Evolutionary conservation across 352 stramenopile genomes (phyloP).

Genomic region (Pythium inflatum): DNA sequence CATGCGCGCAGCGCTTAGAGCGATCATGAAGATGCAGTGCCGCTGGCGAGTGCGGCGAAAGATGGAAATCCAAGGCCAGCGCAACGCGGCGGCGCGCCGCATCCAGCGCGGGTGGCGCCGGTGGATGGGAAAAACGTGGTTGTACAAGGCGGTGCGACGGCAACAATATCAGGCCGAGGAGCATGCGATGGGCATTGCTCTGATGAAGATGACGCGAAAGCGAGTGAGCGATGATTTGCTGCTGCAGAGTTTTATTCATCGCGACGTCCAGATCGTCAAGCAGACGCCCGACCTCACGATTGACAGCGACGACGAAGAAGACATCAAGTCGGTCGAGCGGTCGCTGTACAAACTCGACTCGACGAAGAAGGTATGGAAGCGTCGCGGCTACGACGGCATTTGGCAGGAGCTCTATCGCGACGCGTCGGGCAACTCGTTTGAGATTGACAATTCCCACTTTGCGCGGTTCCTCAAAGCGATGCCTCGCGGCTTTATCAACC

Average conservation of each 20-base stretch:
- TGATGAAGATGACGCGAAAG: conserved; percentile 49
- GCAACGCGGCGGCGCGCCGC: conserved; percentile 29
- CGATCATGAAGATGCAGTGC: conserved; percentile 56
- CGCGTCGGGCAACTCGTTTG: conserved; percentile 43
- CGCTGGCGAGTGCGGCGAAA: conserved; percentile 46
- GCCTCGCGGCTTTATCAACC: conserved; percentile 63
- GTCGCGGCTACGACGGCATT: conserved; percentile 62
- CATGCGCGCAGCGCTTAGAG: conserved; percentile 46
- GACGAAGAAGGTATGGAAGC: conserved; percentile 45
- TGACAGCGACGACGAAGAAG: conserved; percentile 25
- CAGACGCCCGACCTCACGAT: conserved; percentile 16
- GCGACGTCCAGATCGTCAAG: conserved; percentile 30
- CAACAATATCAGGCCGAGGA: conserved; percentile 64
- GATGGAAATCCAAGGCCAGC: conserved; percentile 33
- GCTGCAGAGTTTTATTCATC: conserved; percentile 65
- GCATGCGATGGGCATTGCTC: conserved; percentile 48
- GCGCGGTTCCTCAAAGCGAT: conserved; percentile 65
- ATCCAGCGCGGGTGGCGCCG: conserved; percentile 52
- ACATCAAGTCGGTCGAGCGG: conserved; percentile 38
- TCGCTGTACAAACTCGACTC: conserved; percentile 47
- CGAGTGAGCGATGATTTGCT: conserved; percentile 63
- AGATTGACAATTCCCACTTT: conserved; percentile 76
- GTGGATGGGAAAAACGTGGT: conserved; percentile 43
- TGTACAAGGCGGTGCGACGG: conserved; percentile 42
- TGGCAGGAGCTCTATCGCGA: conserved; percentile 73